Percentiles rank a stretch among this genome's conserved stretches.
phyloP scores from a whole-genome alignment of 2,329 filamentous ascomycete species.

The Orbilia blumenaviensis region DNA sequence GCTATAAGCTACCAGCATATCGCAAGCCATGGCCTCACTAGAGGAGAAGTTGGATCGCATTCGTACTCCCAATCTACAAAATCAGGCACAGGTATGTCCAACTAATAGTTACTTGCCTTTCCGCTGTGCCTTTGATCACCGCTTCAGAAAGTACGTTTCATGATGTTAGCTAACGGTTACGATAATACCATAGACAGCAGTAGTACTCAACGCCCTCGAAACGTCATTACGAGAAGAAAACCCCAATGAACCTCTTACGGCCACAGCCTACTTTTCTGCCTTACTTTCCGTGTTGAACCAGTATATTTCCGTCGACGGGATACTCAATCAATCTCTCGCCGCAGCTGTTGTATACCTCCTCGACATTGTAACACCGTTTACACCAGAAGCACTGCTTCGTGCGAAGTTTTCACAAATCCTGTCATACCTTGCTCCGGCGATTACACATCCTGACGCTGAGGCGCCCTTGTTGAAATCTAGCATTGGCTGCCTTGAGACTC shows the following conservation, averaged over 20 bases:
- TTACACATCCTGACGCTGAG: slow-evolving; percentile 82
- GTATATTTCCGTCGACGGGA: slow-evolving; percentile 72
- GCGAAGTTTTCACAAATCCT: slow-evolving; percentile 96
- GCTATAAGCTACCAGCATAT: slow-evolving; percentile 17
- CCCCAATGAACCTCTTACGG: slow-evolving; percentile 76
- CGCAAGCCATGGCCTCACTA: slow-evolving; percentile 68
- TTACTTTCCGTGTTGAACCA: slow-evolving; percentile 86
- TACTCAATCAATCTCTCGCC: slow-evolving; percentile 81
- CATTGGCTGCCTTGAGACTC: slow-evolving; percentile 91
- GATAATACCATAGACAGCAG: slow-evolving; percentile 70
- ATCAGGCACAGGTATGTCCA: slow-evolving; percentile 79
- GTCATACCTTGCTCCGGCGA: slow-evolving; percentile 80
- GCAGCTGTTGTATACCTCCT: slow-evolving; percentile 93
- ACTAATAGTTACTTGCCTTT: slow-evolving; percentile 37
- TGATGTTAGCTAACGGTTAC: slow-evolving; percentile 1
- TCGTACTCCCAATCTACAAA: slow-evolving; percentile 93
- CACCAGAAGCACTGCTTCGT: slow-evolving; percentile 85
- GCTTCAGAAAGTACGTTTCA: neutral
- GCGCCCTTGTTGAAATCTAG: slow-evolving; percentile 85
- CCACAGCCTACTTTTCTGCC: slow-evolving; percentile 96
- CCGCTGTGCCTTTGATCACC: slow-evolving; percentile 42
- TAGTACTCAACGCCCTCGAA: slow-evolving; percentile 90
- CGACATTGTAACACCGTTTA: slow-evolving; percentile 85
- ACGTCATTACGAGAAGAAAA: slow-evolving; percentile 85
- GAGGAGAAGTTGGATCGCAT: slow-evolving; percentile 97